phyloP scores from a whole-genome alignment of 352 stramenopile genomes.

The Phytophthora melonis region DNA sequence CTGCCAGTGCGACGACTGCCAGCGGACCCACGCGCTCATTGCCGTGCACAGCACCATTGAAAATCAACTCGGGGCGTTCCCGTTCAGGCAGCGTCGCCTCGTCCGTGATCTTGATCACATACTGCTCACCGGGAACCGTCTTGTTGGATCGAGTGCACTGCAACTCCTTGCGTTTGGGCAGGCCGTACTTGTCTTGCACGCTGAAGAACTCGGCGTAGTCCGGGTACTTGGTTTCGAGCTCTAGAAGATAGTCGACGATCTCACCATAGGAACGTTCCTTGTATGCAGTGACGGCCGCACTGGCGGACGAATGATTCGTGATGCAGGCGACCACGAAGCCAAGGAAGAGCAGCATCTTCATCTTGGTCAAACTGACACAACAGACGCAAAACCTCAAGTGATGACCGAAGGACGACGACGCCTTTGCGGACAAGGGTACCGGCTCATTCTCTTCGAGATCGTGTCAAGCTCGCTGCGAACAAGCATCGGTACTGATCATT shows the following conservation, averaged over 20 bases:
- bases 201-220: slow-evolving; percentile 82
- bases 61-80: slow-evolving; percentile 93
- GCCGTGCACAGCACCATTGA: slow-evolving; percentile 95
- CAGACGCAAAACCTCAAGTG: slow-evolving; percentile 14
- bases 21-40: slow-evolving; percentile 94
- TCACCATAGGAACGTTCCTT: slow-evolving; percentile 75
- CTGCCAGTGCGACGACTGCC: slow-evolving; percentile 75
- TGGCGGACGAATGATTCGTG: not conserved
- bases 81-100: slow-evolving; percentile 65
- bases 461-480: not conserved
- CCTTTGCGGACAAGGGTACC: not conserved
- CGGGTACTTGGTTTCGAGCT: slow-evolving; percentile 64
- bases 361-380: slow-evolving; percentile 8
- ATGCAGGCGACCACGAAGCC: not conserved
- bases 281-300: slow-evolving; percentile 34
- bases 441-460: slow-evolving; percentile 8
- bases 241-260: slow-evolving; percentile 70
- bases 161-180: slow-evolving; percentile 62
- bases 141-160: slow-evolving; percentile 52
- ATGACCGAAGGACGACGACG: not conserved
- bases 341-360: slow-evolving; percentile 22
- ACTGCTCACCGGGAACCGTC: slow-evolving; percentile 70
- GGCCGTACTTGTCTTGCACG: slow-evolving; percentile 79
- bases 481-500: slow-evolving; percentile 10
- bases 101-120: slow-evolving; percentile 89